phyloP scores from a whole-genome alignment of 257 asterid genomes.

The Paraleonurus japonicus region DNA sequence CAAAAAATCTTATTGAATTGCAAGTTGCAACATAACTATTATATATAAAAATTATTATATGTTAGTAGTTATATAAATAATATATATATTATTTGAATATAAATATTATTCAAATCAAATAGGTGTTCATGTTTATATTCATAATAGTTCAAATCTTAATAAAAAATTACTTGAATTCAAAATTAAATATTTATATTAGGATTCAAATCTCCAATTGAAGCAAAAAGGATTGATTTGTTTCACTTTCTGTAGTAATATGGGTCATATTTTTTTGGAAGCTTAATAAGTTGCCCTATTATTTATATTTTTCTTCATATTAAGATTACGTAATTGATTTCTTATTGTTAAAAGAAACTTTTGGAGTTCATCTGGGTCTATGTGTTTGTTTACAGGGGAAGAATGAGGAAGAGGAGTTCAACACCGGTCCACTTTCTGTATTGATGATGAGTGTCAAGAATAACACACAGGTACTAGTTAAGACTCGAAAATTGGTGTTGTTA shows the following conservation, averaged over 20 bases:
- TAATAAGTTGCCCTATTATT: background rate
- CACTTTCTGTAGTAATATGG: background rate
- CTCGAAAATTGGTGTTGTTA: background rate
- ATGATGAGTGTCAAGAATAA: conserved; percentile 71
- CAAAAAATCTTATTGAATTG: background rate
- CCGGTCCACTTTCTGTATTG: conserved; percentile 87
- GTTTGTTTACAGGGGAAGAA: conserved; percentile 45
- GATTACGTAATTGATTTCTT: background rate
- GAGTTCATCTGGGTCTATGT: conserved; percentile 16
- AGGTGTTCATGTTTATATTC: background rate
- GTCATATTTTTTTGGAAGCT: background rate
- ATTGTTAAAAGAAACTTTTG: background rate
- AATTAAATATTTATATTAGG: background rate
- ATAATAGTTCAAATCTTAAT: background rate
- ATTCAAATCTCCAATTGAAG: background rate
- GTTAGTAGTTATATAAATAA: too few relatives aligned
- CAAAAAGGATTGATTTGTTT: background rate
- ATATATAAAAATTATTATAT: too few relatives aligned
- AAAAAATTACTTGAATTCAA: background rate
- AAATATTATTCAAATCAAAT: background rate
- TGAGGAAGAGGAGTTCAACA: conserved; percentile 94
- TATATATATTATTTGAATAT: too few relatives aligned
- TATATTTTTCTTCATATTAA: background rate
- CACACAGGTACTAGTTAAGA: conserved; percentile 49
- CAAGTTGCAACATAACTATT: background rate